Conservation (phyloP, 352 stramenopile species). For the Phytophthora constricta region DNA sequence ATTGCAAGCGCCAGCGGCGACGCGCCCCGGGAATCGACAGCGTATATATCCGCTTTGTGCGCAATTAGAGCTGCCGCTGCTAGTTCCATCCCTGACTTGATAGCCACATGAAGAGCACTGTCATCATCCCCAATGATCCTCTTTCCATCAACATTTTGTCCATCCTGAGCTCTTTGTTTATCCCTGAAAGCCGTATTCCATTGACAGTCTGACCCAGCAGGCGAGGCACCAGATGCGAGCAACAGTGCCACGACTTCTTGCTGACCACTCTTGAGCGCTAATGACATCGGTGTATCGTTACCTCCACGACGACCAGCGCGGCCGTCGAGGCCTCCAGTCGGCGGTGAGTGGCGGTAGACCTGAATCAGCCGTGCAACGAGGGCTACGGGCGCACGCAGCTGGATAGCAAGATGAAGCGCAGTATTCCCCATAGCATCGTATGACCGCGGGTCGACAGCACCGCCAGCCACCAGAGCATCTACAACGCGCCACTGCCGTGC, state of each 20-base stretch:
- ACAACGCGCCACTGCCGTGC: slow-evolving; percentile 71
- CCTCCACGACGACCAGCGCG: slow-evolving; percentile 36
- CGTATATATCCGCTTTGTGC: slow-evolving; percentile 50
- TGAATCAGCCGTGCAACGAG: slow-evolving; percentile 56
- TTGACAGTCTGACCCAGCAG: slow-evolving; percentile 28
- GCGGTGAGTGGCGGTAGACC: slow-evolving; percentile 44
- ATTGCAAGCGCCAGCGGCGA: slow-evolving; percentile 59
- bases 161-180: slow-evolving; percentile 22
- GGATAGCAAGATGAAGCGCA: slow-evolving; percentile 69
- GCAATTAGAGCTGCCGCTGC: slow-evolving; percentile 54
- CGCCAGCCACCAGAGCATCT: slow-evolving; percentile 49
- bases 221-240: slow-evolving; percentile 46
- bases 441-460: slow-evolving; percentile 50
- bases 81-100: slow-evolving; percentile 57
- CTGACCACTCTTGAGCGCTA: slow-evolving; percentile 61
- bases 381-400: slow-evolving; percentile 53
- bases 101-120: slow-evolving; percentile 60
- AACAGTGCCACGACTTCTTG: slow-evolving; percentile 60
- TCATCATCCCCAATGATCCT: slow-evolving; percentile 38
- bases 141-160: slow-evolving; percentile 12
- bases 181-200: slow-evolving; percentile 37
- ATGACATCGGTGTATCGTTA: slow-evolving; percentile 65
- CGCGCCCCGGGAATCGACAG: slow-evolving; percentile 44
- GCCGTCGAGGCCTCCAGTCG: slow-evolving; percentile 32
- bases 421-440: slow-evolving; percentile 60